Percentiles rank a stretch among this genome's conserved stretches.
Evolutionary conservation across 495 filamentous ascomycete genomes (phyloP).

Genomic region (Clavariopsis aquatica): DNA sequence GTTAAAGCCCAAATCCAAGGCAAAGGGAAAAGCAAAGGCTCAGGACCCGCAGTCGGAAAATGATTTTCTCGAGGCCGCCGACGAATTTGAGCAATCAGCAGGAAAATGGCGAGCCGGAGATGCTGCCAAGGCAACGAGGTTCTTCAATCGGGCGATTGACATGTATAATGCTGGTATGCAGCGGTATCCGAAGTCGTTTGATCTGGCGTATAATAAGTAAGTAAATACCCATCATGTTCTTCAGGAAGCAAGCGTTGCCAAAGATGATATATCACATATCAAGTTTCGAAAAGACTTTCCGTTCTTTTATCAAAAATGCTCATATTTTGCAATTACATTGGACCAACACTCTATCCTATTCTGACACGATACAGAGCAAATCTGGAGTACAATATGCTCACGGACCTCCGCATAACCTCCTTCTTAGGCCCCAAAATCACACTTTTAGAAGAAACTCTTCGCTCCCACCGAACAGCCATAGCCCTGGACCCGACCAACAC

Average conservation of each 20-base stretch:
- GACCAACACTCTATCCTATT: no score
- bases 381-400: conserved; percentile 65
- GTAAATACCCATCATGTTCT: conserved; percentile 24
- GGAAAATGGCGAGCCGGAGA: conserved; percentile 72
- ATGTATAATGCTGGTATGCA: conserved; percentile 63
- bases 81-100: conserved; percentile 66
- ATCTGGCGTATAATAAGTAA: conserved; percentile 75
- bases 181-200: conserved; percentile 60
- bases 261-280: no score
- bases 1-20: conserved; percentile 18
- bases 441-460: conserved; percentile 57
- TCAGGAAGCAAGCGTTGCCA: no score
- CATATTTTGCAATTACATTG: no score
- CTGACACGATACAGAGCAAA: conserved; percentile 53
- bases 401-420: conserved; percentile 57
- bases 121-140: conserved; percentile 65
- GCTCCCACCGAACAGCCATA: conserved; percentile 63
- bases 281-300: no score
- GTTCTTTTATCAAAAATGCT: no score
- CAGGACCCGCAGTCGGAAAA: conserved; percentile 61
- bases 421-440: conserved; percentile 56
- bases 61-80: conserved; percentile 65
- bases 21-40: conserved; percentile 25
- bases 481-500: conserved; percentile 60
- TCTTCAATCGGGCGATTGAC: conserved; percentile 66